Base-by-base conservation (phyloP, 305 asterid species). In the Nicotiana rustica region DNA sequence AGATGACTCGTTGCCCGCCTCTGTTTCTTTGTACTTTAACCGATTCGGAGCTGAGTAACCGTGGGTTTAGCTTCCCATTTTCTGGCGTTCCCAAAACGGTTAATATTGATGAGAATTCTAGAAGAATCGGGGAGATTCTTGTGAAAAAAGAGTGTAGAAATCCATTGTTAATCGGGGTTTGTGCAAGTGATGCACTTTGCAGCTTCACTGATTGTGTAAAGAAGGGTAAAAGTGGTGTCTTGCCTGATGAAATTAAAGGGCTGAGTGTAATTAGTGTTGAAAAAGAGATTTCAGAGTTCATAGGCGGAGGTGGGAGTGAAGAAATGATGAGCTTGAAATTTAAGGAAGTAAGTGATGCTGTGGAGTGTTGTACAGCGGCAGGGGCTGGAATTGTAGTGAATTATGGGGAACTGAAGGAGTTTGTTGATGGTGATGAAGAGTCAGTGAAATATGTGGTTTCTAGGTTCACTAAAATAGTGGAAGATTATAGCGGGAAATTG, bases 151-250 rank as follows among this genome's bases (percentile, higher is more conserved):
- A 78, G 5, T 82, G 84, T 79, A 90, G 90, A 79, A 96, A 94
- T 79, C 98, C 98, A 7, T 75, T 96, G 76, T 86, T 96, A 73
- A 86, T 96, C 36, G 99, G 99, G 18, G 86, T 79, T 57, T 87
- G 89, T 81, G 99, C 93, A 10, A 87, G 75, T 21, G 92, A 89
- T 82, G 95, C 95, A 2, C 87, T 88, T 62, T 78, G 67, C 78
- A 81, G 44, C 55, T 96, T 94, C 69, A 21, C 83, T 7, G 96
- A 91, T 61, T 83, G 86, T 82, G 56, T 93, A 47, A 84, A 78
- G 78, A 90, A 86, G 80, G 89, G 92, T 73, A 92, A 87, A 79
- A 67, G 62, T 69, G 92, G 92, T 76, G 84, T 83, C 83, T 70
- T 94, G 67, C 92, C 92, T 44, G 83, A 88, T 81, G 93, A 90